Conservation (phyloP, 2,329 filamentous ascomycete genomes). For the Elsinoe australis region DNA sequence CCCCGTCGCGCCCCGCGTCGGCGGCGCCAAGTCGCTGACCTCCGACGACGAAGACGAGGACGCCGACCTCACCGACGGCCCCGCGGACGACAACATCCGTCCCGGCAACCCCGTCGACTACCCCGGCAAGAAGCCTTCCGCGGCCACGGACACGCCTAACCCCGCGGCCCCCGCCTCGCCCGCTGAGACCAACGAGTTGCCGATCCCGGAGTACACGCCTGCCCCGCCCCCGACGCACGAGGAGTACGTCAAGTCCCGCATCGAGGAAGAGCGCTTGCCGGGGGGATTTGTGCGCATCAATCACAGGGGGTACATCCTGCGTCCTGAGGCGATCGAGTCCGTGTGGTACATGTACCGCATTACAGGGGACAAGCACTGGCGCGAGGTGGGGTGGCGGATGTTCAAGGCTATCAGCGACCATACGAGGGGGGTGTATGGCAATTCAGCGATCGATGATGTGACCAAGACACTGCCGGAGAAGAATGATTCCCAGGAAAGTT, state of each 20-base stretch:
- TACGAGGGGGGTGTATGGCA: conserved; percentile 58
- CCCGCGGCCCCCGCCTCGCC: background rate
- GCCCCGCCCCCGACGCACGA: conserved; percentile 25
- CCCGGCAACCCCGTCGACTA: conserved; percentile 5
- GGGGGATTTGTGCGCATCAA: conserved; percentile 36
- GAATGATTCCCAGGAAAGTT: conserved; percentile 70
- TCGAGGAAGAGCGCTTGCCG: conserved; percentile 35
- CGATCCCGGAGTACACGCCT: conserved; percentile 22
- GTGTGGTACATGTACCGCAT: conserved; percentile 89
- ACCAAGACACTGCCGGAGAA: conserved; percentile 36
- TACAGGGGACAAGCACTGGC: conserved; percentile 66
- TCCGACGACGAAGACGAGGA: conserved; percentile 6
- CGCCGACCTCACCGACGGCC: background rate
- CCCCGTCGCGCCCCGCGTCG: background rate
- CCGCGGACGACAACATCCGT: conserved; percentile 9
- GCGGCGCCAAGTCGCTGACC: background rate
- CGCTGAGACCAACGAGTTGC: background rate
- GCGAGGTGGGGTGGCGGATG: conserved; percentile 82
- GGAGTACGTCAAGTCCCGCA: conserved; percentile 28
- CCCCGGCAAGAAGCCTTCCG: background rate
- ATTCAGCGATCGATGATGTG: conserved; percentile 64
- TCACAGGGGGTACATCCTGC: conserved; percentile 35
- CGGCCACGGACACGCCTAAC: background rate
- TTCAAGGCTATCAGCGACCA: conserved; percentile 62
- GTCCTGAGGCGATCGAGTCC: conserved; percentile 77